Percentiles rank a stretch among this genome's conserved stretches.
Conservation (phyloP, 306 rosid genomes). For the Malus fusca region DNA sequence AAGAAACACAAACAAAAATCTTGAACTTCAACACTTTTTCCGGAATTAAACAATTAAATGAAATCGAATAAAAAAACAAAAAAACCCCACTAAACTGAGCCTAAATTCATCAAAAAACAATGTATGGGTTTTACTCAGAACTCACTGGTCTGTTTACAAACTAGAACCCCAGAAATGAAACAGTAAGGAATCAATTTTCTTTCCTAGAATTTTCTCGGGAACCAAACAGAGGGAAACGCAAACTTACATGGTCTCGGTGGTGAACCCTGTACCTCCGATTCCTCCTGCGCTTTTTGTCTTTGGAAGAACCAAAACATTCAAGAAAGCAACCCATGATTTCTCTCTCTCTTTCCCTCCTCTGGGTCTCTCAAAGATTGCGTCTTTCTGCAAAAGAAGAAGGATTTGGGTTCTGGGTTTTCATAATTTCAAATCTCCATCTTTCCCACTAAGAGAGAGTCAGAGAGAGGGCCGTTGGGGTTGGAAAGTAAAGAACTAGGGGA, state of each 20-base stretch:
- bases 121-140: not conserved
- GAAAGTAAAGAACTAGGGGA: conserved; percentile 1
- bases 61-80: not conserved
- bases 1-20: not conserved
- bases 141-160: not conserved
- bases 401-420: conserved; percentile 21
- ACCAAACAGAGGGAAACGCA: not conserved
- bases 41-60: not conserved
- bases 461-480: conserved; percentile 17
- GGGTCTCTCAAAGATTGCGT: conserved; percentile 13
- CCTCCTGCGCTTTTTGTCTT: conserved; percentile 37
- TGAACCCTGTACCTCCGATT: conserved; percentile 36
- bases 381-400: not conserved
- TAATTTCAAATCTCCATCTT: not conserved
- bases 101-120: not conserved
- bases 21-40: not conserved
- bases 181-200: not conserved
- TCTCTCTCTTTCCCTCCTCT: conserved; percentile 7
- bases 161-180: not conserved
- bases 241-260: conserved; percentile 32
- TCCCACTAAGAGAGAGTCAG: not conserved
- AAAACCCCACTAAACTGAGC: not conserved
- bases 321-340: conserved; percentile 67
- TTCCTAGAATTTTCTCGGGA: not conserved
- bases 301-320: conserved; percentile 74